These are phyloP conservation scores for Gentiana macrophylla DNA, from an alignment of 257 asterid genomes.

Conservation along the genomic window DNA sequence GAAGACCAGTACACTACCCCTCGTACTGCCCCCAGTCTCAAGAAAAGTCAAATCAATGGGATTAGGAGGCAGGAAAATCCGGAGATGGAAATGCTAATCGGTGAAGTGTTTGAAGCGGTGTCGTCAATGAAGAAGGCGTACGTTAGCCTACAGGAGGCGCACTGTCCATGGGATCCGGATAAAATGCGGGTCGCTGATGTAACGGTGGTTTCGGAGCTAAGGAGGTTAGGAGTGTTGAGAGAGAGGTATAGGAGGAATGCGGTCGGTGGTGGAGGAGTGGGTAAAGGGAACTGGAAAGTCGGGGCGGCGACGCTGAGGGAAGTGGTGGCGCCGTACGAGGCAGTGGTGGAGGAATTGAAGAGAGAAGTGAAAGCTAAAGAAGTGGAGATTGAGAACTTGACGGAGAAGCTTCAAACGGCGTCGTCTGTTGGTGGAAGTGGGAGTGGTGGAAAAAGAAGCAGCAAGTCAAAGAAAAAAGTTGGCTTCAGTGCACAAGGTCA, in stretches of 20 bases:
- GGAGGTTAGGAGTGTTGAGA: constrained; percentile 59
- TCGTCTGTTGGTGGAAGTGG: constrained; percentile 30
- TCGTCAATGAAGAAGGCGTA: constrained; percentile 79
- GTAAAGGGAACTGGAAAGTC: constrained; percentile 35
- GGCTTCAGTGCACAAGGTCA: constrained; percentile 65
- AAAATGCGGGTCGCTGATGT: constrained; percentile 82
- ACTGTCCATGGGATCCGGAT: constrained; percentile 86
- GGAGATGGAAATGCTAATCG: constrained; percentile 65
- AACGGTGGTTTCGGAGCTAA: constrained; percentile 77
- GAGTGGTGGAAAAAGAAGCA: constrained; percentile 39
- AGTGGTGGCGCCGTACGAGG: constrained; percentile 97
- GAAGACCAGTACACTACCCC: constrained; percentile 11
- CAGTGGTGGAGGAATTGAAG: constrained; percentile 75
- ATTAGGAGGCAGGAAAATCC: neutral
- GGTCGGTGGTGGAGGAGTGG: constrained; percentile 11
- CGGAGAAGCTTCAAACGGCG: constrained; percentile 70
- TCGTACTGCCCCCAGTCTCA: constrained; percentile 2
- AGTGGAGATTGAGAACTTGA: constrained; percentile 47
- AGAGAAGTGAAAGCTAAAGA: constrained; percentile 64
- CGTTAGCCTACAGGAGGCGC: constrained; percentile 79
- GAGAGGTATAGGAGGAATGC: constrained; percentile 75
- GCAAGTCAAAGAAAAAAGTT: constrained; percentile 63
- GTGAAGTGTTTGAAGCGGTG: constrained; percentile 83
- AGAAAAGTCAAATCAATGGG: constrained; percentile 6
- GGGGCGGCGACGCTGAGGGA: constrained; percentile 77